These are phyloP conservation scores for Verticillium klebahnii DNA, from an alignment of 2,329 filamentous ascomycete genomes.

Conservation along the genomic window DNA sequence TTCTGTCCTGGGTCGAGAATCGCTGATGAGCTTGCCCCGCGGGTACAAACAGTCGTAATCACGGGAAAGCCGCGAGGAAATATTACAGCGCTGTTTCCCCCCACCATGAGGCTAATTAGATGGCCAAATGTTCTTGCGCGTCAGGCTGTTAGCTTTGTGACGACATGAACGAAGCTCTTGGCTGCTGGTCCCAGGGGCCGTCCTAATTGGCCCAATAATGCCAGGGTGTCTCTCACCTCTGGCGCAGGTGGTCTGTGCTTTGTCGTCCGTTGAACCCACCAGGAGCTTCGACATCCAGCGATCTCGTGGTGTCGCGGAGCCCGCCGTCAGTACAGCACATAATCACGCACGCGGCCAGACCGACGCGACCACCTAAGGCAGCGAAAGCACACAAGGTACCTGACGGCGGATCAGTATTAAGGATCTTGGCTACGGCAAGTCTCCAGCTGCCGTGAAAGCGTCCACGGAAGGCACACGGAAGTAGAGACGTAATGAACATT, in stretches of 20 bases:
- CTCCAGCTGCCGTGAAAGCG: neutral
- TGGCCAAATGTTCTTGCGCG: too few species aligned
- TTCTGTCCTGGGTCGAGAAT: neutral
- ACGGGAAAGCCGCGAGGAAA: neutral
- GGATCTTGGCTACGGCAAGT: neutral
- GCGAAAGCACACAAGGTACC: neutral
- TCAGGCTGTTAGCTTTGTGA: too few species aligned
- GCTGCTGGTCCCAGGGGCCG: neutral
- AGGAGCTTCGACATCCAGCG: neutral
- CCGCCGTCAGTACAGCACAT: neutral
- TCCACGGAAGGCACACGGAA: neutral
- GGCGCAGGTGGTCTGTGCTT: neutral
- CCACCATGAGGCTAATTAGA: too few species aligned
- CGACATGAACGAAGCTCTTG: too few species aligned
- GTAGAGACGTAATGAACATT: neutral
- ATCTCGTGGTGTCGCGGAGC: neutral
- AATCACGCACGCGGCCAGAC: neutral
- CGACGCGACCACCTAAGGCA: neutral
- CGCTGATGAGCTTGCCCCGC: neutral
- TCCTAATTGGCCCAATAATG: neutral
- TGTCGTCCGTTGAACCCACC: neutral
- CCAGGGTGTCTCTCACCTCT: neutral
- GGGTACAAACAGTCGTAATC: neutral
- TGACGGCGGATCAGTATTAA: neutral
- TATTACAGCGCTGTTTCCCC: neutral